These are phyloP conservation scores for Colletotrichum sojae DNA, from an alignment of 2,329 filamentous ascomycete species.

Conservation along the genomic window DNA sequence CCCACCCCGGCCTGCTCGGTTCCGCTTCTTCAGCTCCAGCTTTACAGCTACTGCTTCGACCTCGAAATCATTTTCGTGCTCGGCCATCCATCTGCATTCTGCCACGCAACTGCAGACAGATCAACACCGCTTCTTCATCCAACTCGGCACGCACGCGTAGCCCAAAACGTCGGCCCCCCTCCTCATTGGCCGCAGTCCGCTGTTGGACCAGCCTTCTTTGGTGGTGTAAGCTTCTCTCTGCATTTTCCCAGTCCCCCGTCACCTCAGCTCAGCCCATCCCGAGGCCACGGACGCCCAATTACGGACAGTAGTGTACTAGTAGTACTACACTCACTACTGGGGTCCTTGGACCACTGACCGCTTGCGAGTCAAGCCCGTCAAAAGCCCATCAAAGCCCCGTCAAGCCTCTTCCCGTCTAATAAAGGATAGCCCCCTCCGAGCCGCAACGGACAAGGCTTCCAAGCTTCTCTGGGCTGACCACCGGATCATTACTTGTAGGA, in stretches of 20 bases:
- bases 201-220: neutral
- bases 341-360: constrained; percentile 27
- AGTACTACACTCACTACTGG: neutral
- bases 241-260: constrained; percentile 6
- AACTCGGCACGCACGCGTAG: neutral
- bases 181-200: constrained; percentile 6
- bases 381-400: constrained; percentile 26
- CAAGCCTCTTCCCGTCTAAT: constrained; percentile 14
- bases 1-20: neutral
- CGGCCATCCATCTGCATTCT: constrained; percentile 10
- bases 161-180: neutral
- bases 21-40: neutral
- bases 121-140: constrained; percentile 22
- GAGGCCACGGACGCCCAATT: constrained; percentile 21
- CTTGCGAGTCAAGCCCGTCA: constrained; percentile 25
- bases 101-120: constrained; percentile 4
- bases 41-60: neutral
- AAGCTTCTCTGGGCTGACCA: constrained; percentile 34
- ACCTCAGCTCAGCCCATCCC: constrained; percentile 31
- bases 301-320: too few species aligned
- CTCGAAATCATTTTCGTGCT: neutral
- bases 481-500: constrained; percentile 29
- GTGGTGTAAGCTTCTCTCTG: constrained; percentile 24
- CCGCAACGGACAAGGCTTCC: constrained; percentile 29
- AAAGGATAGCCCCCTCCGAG: constrained; percentile 23